These are phyloP conservation scores for Annulohypoxylon bovei DNA, from an alignment of 495 filamentous ascomycete genomes.

Conservation along the genomic window DNA sequence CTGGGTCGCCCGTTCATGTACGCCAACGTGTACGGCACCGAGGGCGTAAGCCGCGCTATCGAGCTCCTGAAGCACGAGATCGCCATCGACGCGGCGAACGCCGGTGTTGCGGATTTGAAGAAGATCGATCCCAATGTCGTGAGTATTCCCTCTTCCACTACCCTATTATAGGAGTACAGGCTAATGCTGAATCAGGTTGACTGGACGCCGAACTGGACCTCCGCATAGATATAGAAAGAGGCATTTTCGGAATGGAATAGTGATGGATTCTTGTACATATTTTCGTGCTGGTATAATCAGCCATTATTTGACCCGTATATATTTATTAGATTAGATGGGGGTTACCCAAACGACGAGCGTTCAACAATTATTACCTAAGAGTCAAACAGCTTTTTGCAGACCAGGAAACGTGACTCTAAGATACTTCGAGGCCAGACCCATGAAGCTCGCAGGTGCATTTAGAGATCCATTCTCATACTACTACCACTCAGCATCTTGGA, in stretches of 20 bases:
- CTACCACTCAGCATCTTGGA: slow-evolving; percentile 25
- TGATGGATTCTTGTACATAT: slow-evolving; percentile 17
- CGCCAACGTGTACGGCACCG: slow-evolving; percentile 53
- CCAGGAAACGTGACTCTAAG: background rate
- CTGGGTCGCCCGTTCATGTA: slow-evolving; percentile 57
- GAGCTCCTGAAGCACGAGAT: slow-evolving; percentile 51
- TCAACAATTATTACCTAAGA: no score
- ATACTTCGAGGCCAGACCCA: background rate
- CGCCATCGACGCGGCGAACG: slow-evolving; percentile 50
- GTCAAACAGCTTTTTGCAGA: no score
- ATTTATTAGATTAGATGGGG: background rate
- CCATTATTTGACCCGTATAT: background rate
- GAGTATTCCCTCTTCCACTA: slow-evolving; percentile 1
- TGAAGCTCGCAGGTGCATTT: background rate
- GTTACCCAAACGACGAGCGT: background rate
- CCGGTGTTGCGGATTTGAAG: slow-evolving; percentile 51
- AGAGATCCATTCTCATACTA: slow-evolving; percentile 30
- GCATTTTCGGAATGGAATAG: background rate
- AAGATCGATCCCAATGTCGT: slow-evolving; percentile 45
- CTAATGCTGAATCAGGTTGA: slow-evolving; percentile 22
- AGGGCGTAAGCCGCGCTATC: slow-evolving; percentile 50
- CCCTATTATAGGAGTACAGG: no score
- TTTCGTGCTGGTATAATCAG: background rate
- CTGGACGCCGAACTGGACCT: slow-evolving; percentile 33
- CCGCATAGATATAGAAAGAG: background rate